A percentile compares a stretch with the other conserved stretches of the same genome.
Evolutionary conservation across 768 basidiomycete genomes (phyloP).

Genomic region (Saitozyma sp.): DNA sequence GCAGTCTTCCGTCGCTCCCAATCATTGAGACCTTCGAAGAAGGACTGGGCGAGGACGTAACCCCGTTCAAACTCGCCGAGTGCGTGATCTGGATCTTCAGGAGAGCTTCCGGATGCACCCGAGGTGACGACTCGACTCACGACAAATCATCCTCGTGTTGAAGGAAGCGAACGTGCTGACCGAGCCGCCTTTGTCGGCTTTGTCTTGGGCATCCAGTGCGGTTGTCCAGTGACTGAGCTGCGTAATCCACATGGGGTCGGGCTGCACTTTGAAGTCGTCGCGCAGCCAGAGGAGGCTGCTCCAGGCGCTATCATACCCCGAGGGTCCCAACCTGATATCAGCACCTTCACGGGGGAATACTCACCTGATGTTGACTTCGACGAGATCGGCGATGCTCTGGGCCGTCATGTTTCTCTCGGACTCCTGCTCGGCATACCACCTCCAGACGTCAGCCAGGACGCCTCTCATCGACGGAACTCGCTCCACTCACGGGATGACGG

Average conservation of each 20-base stretch:
- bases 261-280: conserved; percentile 35
- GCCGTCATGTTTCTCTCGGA: conserved; percentile 22
- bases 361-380: conserved; percentile 36
- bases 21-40: conserved; percentile 44
- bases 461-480: neutral
- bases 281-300: conserved; percentile 33
- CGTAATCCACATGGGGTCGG: conserved; percentile 43
- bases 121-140: conserved; percentile 22
- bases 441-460: conserved; percentile 3
- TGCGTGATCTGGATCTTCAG: conserved; percentile 37
- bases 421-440: conserved; percentile 42
- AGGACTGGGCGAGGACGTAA: conserved; percentile 34
- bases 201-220: conserved; percentile 33
- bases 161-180: conserved; percentile 33
- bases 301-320: conserved; percentile 45
- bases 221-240: conserved; percentile 41
- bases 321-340: neutral
- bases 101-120: neutral
- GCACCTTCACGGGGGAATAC: neutral
- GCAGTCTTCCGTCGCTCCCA: conserved; percentile 40
- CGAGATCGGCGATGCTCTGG: conserved; percentile 32
- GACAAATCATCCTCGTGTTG: conserved; percentile 44
- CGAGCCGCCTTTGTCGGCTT: conserved; percentile 21
- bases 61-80: conserved; percentile 42
- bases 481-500: conserved; percentile 27